Evolutionary conservation across 768 basidiomycete species (phyloP).

Genomic region (Leucocoprinus sp.): DNA sequence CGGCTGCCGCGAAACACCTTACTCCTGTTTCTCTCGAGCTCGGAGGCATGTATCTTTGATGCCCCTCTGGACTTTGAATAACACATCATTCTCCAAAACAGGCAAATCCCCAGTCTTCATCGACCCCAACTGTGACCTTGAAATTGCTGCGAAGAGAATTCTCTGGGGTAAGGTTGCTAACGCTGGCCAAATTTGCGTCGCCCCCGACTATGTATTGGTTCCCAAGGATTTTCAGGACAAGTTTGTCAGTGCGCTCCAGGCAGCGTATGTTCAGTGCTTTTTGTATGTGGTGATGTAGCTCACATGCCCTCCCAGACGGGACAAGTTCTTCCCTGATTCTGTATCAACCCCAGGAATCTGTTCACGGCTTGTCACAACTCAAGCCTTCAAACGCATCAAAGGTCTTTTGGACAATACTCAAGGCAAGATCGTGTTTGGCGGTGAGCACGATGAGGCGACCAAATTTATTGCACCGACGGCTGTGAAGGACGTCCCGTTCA

Average conservation of each 20-base stretch:
- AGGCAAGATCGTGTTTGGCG: constrained; percentile 60
- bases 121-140: constrained; percentile 60
- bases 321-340: constrained; percentile 47
- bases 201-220: constrained; percentile 50
- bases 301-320: constrained; percentile 28
- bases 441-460: constrained; percentile 45
- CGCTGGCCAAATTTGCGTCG: constrained; percentile 69
- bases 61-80: neutral
- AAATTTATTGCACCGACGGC: constrained; percentile 69
- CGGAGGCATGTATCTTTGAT: constrained; percentile 19
- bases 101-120: constrained; percentile 74
- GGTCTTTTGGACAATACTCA: constrained; percentile 55
- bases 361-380: constrained; percentile 42
- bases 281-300: neutral
- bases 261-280: constrained; percentile 23
- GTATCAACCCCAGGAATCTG: constrained; percentile 36
- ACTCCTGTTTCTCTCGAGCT: constrained; percentile 54
- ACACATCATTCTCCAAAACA: constrained; percentile 1
- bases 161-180: constrained; percentile 80
- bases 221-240: constrained; percentile 35
- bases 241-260: constrained; percentile 36
- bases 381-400: constrained; percentile 46
- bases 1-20: constrained; percentile 69
- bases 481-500: constrained; percentile 48
- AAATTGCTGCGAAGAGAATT: constrained; percentile 58